Base-by-base conservation (phyloP, 805 yeast genomes). In the Jamesozyma rosinii region DNA sequence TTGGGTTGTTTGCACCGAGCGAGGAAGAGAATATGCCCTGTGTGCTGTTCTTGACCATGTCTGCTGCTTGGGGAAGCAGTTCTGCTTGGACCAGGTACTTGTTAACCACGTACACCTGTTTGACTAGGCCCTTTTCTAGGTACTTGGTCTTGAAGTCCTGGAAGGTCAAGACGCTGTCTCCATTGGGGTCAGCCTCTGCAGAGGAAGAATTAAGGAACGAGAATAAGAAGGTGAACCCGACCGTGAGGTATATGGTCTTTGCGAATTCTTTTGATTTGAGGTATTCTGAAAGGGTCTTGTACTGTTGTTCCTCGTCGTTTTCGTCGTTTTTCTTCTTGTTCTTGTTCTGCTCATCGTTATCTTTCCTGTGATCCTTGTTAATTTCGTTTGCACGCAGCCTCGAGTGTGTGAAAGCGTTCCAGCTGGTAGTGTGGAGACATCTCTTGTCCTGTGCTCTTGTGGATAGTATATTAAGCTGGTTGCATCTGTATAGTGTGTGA, bases 101-200 rank as follows among this genome's bases (percentile, higher is more conserved):
- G 65, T 88, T 87, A 27, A 85, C 72, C 40, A 88, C 95, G 40
- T 73, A 71, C 38, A 88, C 69, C 49, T 75, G 77, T 40, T 81
- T 77, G 31, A 89, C 96, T 40, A 79, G 71, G 4, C 95, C 95
- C 51, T 76, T 77, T 49, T 82, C 86, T 26, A 89, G 67, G 51
- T 83, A 81, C 45, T 80, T 76, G n/a, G 81, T 71, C 60, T 83
- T 82, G 70, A 89, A 88, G 57, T 86, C 95, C 66, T 86, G 95
- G 70, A 80, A 82, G 1, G 89, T 72, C 38, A 76, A 55, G 9
- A 59, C 58, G 26, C 59, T 53, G 17, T 53, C 49, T 21, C 18
- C 33, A 32, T 41, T 42, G 4, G 37, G 26, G 31, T 38, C 37
- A 4, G 58, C 51, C 15, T 49, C 40, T 30, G 49, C 45, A 19